phyloP scores from a whole-genome alignment of 140 eudicot species.

The Flaveria floridana region DNA sequence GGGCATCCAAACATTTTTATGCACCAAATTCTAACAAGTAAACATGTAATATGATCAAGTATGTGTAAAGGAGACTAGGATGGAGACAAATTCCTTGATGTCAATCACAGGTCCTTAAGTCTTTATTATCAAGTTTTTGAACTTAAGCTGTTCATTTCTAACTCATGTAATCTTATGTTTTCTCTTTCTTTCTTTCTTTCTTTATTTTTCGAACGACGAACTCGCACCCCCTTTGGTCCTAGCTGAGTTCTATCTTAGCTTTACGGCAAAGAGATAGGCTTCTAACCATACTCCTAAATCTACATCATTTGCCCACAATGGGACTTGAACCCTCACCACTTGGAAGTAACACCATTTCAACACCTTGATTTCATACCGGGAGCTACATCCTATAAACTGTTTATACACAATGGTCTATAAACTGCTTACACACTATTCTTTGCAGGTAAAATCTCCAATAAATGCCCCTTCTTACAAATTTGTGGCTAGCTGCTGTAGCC shows the following conservation, averaged over 20 bases:
- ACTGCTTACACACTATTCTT: neutral
- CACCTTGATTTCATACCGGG: slow-evolving; percentile 15
- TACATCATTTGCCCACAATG: too few species aligned
- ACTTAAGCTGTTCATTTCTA: slow-evolving; percentile 8
- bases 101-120: neutral
- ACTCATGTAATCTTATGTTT: neutral
- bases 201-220: neutral
- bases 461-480: neutral
- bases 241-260: too few species aligned
- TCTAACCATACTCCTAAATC: too few species aligned
- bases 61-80: neutral
- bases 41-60: too few species aligned
- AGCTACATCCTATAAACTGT: slow-evolving; percentile 8
- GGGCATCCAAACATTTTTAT: too few species aligned
- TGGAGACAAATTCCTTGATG: neutral
- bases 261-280: too few species aligned
- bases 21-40: too few species aligned
- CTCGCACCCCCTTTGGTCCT: too few species aligned
- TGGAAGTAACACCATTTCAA: too few species aligned
- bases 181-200: slow-evolving; percentile 1
- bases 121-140: neutral
- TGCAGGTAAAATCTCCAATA: neutral
- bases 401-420: neutral
- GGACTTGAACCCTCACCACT: too few species aligned
- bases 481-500: slow-evolving; percentile 15